A percentile compares a stretch with the other conserved stretches of the same genome.
Conservation (phyloP, 495 filamentous ascomycete genomes). For the Aspergillus baeticus region DNA sequence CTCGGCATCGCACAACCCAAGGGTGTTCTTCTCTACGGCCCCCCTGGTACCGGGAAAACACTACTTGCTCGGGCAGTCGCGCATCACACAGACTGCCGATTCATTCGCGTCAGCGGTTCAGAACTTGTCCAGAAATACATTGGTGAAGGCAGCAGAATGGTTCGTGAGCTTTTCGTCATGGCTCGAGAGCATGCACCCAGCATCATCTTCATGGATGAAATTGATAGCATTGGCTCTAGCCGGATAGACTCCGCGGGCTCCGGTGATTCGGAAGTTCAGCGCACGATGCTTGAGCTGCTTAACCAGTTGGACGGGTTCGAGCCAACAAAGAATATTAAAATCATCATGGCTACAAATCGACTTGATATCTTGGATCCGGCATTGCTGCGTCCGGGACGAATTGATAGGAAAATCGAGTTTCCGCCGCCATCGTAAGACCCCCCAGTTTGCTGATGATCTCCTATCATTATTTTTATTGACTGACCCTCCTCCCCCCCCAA, state of each 20-base stretch:
- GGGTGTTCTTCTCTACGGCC: conserved; percentile 94
- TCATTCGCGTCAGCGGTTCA: conserved; percentile 94
- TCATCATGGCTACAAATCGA: conserved; percentile 99
- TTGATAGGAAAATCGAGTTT: conserved; percentile 99
- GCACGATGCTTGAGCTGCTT: conserved; percentile 97
- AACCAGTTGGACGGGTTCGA: conserved; percentile 99
- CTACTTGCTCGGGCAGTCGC: conserved; percentile 92
- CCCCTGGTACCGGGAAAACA: conserved; percentile 96
- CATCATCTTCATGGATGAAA: conserved; percentile 99
- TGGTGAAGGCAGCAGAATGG: conserved; percentile 96
- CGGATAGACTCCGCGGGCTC: conserved; percentile 93
- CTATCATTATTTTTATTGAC: not conserved
- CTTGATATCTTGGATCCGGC: conserved; percentile 97
- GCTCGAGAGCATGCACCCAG: conserved; percentile 97
- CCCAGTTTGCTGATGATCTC: not conserved
- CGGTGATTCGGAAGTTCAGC: conserved; percentile 98
- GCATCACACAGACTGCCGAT: conserved; percentile 97
- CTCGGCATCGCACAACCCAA: conserved; percentile 98
- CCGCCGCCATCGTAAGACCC: conserved; percentile 77
- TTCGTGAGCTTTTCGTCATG: conserved; percentile 98
- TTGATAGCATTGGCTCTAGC: conserved; percentile 96
- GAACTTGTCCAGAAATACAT: conserved; percentile 99
- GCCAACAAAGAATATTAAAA: conserved; percentile 99
- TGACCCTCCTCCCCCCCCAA: conserved; percentile 15
- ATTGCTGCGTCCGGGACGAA: conserved; percentile 87